phyloP scores from a whole-genome alignment of 805 yeast genomes.

The Suhomyces xylopsoci region DNA sequence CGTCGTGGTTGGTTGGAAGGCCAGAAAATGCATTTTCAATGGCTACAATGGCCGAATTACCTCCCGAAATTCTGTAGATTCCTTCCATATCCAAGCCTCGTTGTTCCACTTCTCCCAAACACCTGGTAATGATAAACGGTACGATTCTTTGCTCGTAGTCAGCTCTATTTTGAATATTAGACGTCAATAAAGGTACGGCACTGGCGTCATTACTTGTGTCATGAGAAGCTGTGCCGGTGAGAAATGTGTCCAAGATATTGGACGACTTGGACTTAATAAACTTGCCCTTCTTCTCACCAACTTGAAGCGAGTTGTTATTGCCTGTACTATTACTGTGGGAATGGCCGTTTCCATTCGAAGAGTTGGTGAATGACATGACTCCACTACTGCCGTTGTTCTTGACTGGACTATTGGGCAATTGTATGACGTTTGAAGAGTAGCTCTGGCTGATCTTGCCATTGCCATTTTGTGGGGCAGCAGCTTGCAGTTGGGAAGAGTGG shows the following conservation, averaged over 20 bases:
- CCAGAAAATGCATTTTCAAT: conserved; percentile 40
- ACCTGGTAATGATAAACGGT: conserved; percentile 70
- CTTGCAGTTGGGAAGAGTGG: not conserved
- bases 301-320: not conserved
- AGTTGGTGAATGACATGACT: not conserved
- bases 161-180: conserved; percentile 63
- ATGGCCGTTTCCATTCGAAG: not conserved
- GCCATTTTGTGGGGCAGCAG: not conserved
- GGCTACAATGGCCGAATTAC: conserved; percentile 61
- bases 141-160: conserved; percentile 56
- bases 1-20: conserved; percentile 28
- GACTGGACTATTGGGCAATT: conserved; percentile 7
- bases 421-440: conserved; percentile 13
- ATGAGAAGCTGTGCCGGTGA: conserved; percentile 13
- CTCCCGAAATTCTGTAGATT: conserved; percentile 86
- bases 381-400: conserved; percentile 1
- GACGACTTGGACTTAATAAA: conserved; percentile 46
- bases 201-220: conserved; percentile 8
- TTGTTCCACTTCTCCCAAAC: conserved; percentile 73
- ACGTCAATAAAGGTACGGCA: conserved; percentile 38
- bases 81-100: conserved; percentile 82
- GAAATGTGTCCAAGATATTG: conserved; percentile 39
- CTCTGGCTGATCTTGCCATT: conserved; percentile 12
- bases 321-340: not conserved
- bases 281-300: conserved; percentile 13